Percentiles rank a stretch among this genome's conserved stretches.
Evolutionary conservation across 768 basidiomycete species (phyloP).

Genomic region (Boletellus ananiceps): DNA sequence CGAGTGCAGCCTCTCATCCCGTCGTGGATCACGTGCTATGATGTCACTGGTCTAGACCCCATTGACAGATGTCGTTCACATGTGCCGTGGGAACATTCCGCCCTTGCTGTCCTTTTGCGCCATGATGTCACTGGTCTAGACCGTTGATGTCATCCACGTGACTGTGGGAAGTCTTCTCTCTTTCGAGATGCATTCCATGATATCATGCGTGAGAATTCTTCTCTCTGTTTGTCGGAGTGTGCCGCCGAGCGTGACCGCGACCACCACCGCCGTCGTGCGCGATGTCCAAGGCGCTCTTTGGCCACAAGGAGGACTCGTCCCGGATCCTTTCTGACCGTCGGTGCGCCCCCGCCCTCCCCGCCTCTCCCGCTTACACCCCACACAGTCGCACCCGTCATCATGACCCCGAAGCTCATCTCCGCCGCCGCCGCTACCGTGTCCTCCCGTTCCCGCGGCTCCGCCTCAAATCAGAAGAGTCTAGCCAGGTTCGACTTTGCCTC

Average conservation of each 20-base stretch:
- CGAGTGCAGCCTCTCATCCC: not conserved
- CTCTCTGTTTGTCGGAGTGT: not conserved
- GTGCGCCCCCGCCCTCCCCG: slow-evolving; percentile 20
- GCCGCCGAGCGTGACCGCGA: not conserved
- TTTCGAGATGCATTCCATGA: no score
- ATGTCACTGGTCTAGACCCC: slow-evolving; percentile 29
- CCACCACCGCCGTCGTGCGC: slow-evolving; percentile 14
- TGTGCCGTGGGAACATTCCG: no score
- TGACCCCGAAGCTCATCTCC: slow-evolving; percentile 82
- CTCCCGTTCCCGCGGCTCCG: slow-evolving; percentile 40
- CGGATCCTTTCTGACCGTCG: slow-evolving; percentile 73
- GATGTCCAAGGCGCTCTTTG: slow-evolving; percentile 66
- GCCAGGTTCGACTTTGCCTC: slow-evolving; percentile 66
- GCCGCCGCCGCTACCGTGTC: slow-evolving; percentile 56
- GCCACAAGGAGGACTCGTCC: slow-evolving; percentile 65
- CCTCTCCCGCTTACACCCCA: slow-evolving; percentile 21
- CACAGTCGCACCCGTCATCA: slow-evolving; percentile 77
- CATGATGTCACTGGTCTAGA: slow-evolving; percentile 32
- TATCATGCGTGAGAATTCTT: slow-evolving; percentile 8
- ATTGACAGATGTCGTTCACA: slow-evolving; percentile 23
- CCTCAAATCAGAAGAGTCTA: slow-evolving; percentile 15
- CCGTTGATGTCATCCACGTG: slow-evolving; percentile 19
- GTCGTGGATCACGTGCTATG: slow-evolving; percentile 26
- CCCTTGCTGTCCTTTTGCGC: slow-evolving; percentile 8
- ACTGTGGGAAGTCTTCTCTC: no score